Evolutionary conservation across 169 alveolate genomes (phyloP).

Genomic region (Cryptosporidium meleagridis): DNA sequence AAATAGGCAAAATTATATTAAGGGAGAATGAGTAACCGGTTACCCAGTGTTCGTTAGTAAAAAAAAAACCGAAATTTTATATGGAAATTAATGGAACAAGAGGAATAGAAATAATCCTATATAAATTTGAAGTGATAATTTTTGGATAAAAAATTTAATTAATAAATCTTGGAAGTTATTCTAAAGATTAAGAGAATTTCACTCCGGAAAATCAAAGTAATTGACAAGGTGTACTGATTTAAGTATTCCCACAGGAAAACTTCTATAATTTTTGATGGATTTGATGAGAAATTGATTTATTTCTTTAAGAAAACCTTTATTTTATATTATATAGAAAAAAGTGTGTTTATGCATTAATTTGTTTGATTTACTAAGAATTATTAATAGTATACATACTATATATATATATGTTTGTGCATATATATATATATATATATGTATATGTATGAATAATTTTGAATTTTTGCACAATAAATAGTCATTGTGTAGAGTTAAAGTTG

Average conservation of each 20-base stretch:
- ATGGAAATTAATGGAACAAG: conserved; percentile 9
- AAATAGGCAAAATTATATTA: background rate
- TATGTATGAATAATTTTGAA: background rate
- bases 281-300: background rate
- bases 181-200: background rate
- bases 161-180: background rate
- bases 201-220: background rate
- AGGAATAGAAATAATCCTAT: background rate
- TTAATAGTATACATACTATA: background rate
- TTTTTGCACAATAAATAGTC: background rate
- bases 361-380: background rate
- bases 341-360: background rate
- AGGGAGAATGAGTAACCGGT: conserved; percentile 37
- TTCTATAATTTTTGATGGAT: background rate
- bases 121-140: conserved; percentile 1
- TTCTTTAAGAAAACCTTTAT: background rate
- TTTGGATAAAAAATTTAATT: background rate
- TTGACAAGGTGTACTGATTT: background rate
- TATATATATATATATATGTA: conserved; percentile 6
- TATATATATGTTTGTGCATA: background rate
- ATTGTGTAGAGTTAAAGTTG: background rate
- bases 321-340: background rate
- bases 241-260: background rate
- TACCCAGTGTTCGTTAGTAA: conserved; percentile 26
- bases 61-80: background rate